Conservation (phyloP, 495 filamentous ascomycete genomes). For the Penicillium cosmopolitanum region DNA sequence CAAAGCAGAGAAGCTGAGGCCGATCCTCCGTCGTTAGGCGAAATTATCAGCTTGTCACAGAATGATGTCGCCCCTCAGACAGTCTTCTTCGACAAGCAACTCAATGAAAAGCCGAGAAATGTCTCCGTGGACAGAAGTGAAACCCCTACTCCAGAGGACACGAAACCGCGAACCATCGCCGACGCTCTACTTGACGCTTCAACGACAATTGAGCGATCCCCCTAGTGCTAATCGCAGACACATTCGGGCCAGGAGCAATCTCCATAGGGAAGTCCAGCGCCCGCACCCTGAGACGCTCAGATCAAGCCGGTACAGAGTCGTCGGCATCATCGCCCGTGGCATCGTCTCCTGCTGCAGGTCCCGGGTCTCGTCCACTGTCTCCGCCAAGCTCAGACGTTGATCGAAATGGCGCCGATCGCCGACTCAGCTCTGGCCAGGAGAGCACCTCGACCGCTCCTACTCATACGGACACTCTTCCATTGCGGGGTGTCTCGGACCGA, state of each 20-base stretch:
- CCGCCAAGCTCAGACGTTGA: conserved; percentile 43
- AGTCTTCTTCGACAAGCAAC: conserved; percentile 84
- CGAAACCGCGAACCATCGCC: conserved; percentile 73
- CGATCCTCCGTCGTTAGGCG: conserved; percentile 58
- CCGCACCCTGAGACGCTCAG: conserved; percentile 23
- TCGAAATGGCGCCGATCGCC: conserved; percentile 22
- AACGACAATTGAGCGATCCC: conserved; percentile 75
- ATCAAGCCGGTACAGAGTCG: conserved; percentile 30
- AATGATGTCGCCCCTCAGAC: conserved; percentile 80
- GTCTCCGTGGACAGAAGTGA: conserved; percentile 33
- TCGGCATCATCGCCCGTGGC: conserved; percentile 42
- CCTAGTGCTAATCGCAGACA: conserved; percentile 59
- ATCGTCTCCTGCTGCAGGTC: conserved; percentile 44
- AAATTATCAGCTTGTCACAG: conserved; percentile 69
- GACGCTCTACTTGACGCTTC: conserved; percentile 93
- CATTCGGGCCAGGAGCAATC: conserved; percentile 47
- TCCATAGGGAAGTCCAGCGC: conserved; percentile 49
- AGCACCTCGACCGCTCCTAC: conserved; percentile 42
- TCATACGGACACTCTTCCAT: conserved; percentile 37
- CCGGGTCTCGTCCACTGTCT: conserved; percentile 44
- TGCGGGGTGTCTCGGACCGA: conserved; percentile 32
- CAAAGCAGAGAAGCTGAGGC: conserved; percentile 57
- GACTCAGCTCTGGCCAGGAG: conserved; percentile 37
- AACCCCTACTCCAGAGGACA: conserved; percentile 34
- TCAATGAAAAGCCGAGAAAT: conserved; percentile 49